A percentile compares a stretch with the other conserved stretches of the same genome.
Conservation (phyloP, 2,329 filamentous ascomycete genomes). For the Coniochaeta sp. region DNA sequence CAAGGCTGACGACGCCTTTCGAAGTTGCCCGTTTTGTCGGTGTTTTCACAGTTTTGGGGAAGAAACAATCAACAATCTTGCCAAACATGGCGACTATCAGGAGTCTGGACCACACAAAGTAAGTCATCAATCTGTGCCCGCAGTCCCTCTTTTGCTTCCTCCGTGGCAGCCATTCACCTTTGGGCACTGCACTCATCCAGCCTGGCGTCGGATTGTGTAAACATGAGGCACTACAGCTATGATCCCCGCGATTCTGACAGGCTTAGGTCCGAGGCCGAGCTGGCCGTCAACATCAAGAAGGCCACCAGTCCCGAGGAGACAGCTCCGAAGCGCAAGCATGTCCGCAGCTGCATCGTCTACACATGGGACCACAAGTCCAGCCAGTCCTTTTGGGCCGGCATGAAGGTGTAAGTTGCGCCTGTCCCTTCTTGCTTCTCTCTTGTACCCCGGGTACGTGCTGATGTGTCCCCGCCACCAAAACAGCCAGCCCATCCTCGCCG, state of each 20-base stretch:
- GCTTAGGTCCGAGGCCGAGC: constrained; percentile 57
- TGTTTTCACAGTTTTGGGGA: no score
- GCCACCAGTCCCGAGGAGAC: constrained; percentile 62
- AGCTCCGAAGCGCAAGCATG: constrained; percentile 79
- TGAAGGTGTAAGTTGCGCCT: constrained; percentile 75
- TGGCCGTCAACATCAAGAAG: constrained; percentile 63
- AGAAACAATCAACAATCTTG: no score
- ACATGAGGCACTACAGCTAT: neutral
- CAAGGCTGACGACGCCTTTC: no score
- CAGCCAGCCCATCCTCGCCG: constrained; percentile 93
- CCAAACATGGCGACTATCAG: constrained; percentile 21
- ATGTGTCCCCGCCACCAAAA: no score
- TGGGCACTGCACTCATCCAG: no score
- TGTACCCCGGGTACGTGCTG: no score
- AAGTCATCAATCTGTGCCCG: constrained; percentile 6
- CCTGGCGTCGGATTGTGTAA: no score
- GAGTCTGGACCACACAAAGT: constrained; percentile 24
- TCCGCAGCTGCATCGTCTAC: constrained; percentile 95
- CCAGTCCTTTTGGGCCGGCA: constrained; percentile 89
- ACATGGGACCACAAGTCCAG: constrained; percentile 99
- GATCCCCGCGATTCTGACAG: constrained; percentile 1
- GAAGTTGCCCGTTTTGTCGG: neutral
- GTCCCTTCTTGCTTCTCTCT: neutral
- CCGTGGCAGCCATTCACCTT: no score
- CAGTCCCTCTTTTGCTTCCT: no score